Conservation (phyloP, 202 grass and related monocot species). For the Zoysia matrella region DNA sequence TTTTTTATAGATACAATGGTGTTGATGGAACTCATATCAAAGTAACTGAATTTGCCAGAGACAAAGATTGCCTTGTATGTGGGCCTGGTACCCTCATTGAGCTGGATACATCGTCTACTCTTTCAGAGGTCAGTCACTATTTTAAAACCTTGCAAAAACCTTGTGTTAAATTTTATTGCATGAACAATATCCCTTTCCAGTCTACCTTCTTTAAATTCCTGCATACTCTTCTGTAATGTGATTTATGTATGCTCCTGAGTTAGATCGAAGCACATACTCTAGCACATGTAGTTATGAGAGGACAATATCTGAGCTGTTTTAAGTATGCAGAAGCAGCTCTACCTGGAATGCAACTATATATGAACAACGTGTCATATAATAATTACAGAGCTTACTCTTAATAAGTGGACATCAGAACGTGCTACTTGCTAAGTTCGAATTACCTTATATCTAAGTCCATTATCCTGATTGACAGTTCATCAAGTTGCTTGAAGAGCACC, state of each 20-base stretch:
- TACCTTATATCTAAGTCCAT: constrained; percentile 25
- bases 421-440: neutral
- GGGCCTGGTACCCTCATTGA: constrained; percentile 86
- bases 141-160: constrained; percentile 22
- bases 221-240: neutral
- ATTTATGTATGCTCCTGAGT: constrained; percentile 16
- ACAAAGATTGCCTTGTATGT: constrained; percentile 90
- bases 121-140: constrained; percentile 59
- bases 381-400: constrained; percentile 2
- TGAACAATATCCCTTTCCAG: neutral
- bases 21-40: constrained; percentile 89
- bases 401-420: neutral
- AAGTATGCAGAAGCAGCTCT: neutral
- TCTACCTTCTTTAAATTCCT: constrained; percentile 10
- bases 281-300: neutral
- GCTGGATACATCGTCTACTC: constrained; percentile 65
- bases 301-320: constrained; percentile 23
- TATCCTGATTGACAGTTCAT: constrained; percentile 71
- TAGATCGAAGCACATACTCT: constrained; percentile 19
- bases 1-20: constrained; percentile 77
- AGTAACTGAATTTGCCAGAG: constrained; percentile 92
- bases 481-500: constrained; percentile 69
- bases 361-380: constrained; percentile 12
- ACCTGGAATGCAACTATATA: neutral
- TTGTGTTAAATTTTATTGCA: constrained; percentile 17